Base-by-base conservation (phyloP, 306 rosid genomes). In the Phaseolus lunatus region DNA sequence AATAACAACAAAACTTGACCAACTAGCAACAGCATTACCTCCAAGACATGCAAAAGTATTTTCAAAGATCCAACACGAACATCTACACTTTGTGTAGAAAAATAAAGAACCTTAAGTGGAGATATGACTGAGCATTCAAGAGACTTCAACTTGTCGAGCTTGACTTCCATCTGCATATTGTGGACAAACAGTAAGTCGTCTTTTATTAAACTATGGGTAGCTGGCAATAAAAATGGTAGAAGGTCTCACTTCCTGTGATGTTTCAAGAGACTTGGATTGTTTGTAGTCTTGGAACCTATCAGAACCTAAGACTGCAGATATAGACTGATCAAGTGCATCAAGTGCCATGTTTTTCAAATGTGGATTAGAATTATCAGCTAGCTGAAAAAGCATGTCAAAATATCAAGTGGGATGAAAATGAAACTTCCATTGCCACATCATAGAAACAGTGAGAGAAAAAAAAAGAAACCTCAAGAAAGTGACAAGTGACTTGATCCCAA, bases 41-140 rank as follows among this genome's bases (percentile, higher is more conserved):
- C 98, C 68, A 92, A 86, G 84, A 88, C 93, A 87, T 94, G 98
- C 84, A 92, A 93, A 68, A 94, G 98, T 87, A 94, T 92, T 87
- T 90, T 94, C 86, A 94, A 84, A 61, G 98, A 92, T 65, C 98
- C 97, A 81, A 80, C 67, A 72, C 86, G 96, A 41, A 87, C 88
- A 82, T 92, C 98, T 78, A 87, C 79, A 78, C 85, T 89, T 82
- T 90, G 89, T 73, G 89, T 86, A 80, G 98, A 90, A 78, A 84
- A 86, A 83, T 92, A 94, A 45, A 94, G 96, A 88, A 87, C 88
- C 87, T 89, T 86, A 13, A 94, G 77, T 0, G 96, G 95, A 75
- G 96, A 92, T 86, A 94, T 86, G 85, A 86, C 88, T 80, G 95
- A 89, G 79, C 95, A 92, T 79, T 92, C 98, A 75, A 94, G 93